Base-by-base conservation (phyloP, 129 eudicot genomes). In the Lactuca saligna region DNA sequence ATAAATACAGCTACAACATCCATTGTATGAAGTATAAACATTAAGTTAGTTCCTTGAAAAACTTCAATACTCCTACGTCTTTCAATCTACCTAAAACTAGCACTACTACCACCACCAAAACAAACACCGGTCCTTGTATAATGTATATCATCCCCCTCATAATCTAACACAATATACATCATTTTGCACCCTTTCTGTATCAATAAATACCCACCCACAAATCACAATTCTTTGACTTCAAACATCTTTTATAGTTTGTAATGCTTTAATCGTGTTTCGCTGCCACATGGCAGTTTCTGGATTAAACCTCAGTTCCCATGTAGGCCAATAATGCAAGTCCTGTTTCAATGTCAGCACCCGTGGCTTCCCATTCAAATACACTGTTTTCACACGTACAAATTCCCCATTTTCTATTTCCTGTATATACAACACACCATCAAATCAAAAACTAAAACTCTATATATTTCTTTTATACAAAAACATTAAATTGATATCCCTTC, bases 241-340 rank as follows among this genome's bases (percentile, higher is more conserved):
- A 57, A 57, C 16, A 4, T 50, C 34, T 17, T 63, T 37, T 13
- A 46, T 5, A 53, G 20, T 58, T 54, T 80, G 75, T 42, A 88
- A 63, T 59, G 96, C 64, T 72, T 92, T 92, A 12, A 92, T 88
- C 3, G 70, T 84, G 48, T 68, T 82, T 3, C 91, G 85, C 25
- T 84, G 81, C 98, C 98, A 92, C 68, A 71, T 71, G 5, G 91
- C 86, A 74, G 96, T 86, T 65, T 86, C 83, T 0, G 83, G 82
- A 68, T 92, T 85, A 65, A 84, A 88, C 68, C 91, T 88, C 64
- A 92, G 75, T 71, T 92, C 98, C 98, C 96, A 92, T 2, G 95
- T 86, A 42, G 96, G 95, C 98, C 98, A 92, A 78, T 88, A 92
- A 64, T 88, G 98, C 84, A 92, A 75, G 79, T 92, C 95, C 84